These are phyloP conservation scores for Fusarium sp. DNA, from an alignment of 2,329 filamentous ascomycete genomes.

Conservation along the genomic window DNA sequence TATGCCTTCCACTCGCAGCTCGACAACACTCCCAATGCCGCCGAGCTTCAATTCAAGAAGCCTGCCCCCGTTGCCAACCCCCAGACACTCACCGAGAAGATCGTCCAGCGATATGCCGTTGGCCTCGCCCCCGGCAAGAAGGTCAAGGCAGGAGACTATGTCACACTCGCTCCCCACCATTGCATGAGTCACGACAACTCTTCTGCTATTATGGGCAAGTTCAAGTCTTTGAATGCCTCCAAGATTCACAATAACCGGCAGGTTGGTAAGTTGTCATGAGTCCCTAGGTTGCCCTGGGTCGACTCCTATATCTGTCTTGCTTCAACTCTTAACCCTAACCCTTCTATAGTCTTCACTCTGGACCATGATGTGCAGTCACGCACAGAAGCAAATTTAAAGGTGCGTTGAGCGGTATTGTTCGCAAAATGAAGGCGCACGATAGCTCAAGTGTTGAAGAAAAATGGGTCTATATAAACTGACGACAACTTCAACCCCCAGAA, in stretches of 20 bases:
- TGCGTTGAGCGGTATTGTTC: constrained; percentile 51
- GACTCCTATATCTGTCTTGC: not conserved
- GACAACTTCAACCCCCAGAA: not conserved
- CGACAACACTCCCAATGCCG: constrained; percentile 62
- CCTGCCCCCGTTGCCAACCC: constrained; percentile 47
- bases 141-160: constrained; percentile 84
- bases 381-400: constrained; percentile 79
- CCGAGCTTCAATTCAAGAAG: constrained; percentile 65
- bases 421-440: too few species aligned
- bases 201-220: constrained; percentile 78
- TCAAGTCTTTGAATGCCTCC: constrained; percentile 81
- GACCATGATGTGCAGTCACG: constrained; percentile 93
- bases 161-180: constrained; percentile 75
- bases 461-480: not conserved
- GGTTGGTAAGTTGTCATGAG: constrained; percentile 32
- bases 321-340: not conserved
- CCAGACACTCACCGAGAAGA: constrained; percentile 94
- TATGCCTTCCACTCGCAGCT: constrained; percentile 69
- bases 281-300: constrained; percentile 51
- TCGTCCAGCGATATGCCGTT: constrained; percentile 84
- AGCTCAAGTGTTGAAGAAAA: too few species aligned
- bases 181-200: constrained; percentile 92
- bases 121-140: constrained; percentile 79
- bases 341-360: constrained; percentile 73
- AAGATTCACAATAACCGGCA: constrained; percentile 77